Evolutionary conservation across 2,329 filamentous ascomycete species (phyloP).

Genomic region (Rachicladosporium sp.): DNA sequence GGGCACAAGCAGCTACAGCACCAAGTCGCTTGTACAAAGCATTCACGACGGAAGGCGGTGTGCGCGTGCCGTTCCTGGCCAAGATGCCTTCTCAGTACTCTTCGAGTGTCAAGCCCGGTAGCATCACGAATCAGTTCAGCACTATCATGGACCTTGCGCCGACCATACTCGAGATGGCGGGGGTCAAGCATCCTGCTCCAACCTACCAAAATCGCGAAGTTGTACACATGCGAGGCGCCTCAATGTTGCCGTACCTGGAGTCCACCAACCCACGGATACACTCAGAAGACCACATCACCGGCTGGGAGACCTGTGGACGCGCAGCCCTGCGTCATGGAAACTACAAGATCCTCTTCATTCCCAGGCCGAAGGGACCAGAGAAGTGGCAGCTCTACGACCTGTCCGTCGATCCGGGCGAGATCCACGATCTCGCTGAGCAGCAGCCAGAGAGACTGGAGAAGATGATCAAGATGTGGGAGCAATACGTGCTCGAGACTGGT

Average conservation of each 20-base stretch:
- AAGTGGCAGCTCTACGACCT: slow-evolving; percentile 48
- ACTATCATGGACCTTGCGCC: slow-evolving; percentile 32
- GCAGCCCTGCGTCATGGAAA: slow-evolving; percentile 43
- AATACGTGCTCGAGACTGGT: slow-evolving; percentile 47
- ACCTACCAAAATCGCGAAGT: slow-evolving; percentile 39
- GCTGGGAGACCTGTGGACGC: slow-evolving; percentile 45
- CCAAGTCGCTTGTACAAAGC: slow-evolving; percentile 38
- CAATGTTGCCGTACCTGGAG: slow-evolving; percentile 33
- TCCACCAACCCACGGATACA: slow-evolving; percentile 28
- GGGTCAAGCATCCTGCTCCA: slow-evolving; percentile 40
- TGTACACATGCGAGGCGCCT: slow-evolving; percentile 39
- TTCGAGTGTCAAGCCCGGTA: slow-evolving; percentile 12
- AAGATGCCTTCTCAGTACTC: slow-evolving; percentile 19
- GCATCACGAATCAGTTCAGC: slow-evolving; percentile 40
- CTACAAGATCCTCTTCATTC: slow-evolving; percentile 48
- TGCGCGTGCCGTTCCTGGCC: slow-evolving; percentile 42
- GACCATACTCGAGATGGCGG: slow-evolving; percentile 36
- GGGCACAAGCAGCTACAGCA: slow-evolving; percentile 43
- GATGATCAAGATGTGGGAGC: slow-evolving; percentile 44
- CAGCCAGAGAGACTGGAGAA: slow-evolving; percentile 33
- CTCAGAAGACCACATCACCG: slow-evolving; percentile 39
- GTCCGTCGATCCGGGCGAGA: slow-evolving; percentile 39
- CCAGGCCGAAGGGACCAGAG: slow-evolving; percentile 41
- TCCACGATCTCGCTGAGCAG: slow-evolving; percentile 24
- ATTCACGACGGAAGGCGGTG: slow-evolving; percentile 36